Evolutionary conservation across 2,329 filamentous ascomycete species (phyloP), one percentile per base, ranked within the genome.

Genomic region (Phyllosticta citribraziliensis): DNA sequence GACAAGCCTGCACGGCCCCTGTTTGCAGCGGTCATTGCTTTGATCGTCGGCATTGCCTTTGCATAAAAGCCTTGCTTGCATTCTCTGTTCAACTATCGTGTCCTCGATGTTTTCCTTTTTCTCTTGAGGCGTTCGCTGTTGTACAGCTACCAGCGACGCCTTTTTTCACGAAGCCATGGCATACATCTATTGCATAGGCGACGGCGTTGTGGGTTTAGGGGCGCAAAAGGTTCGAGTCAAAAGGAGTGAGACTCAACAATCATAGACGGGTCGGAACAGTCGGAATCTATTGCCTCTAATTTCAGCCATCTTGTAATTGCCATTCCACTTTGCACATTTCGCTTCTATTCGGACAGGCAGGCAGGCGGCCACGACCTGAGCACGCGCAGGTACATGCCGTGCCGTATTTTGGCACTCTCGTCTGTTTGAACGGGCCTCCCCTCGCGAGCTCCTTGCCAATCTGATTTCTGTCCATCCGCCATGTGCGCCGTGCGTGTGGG

Each of bases 191-290:
- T 54, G 55, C 59, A 61, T 61, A 57, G 59, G 59, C 58, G 59
- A 61, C 55, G 59, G 59, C 59, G 59, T 61, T 59, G 30, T 9
- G 14, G 40, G 17, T n/a, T 61, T 59, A 20, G 20, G 40, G 40
- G 40, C 40, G 40, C 14, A 47, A 40, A 40, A 40, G 35, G 35
- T 10, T 12, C 8, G 17, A 47, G 14, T 5, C 17, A 8, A 47
- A 47, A n/a, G 40, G 40, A 47, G 14, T 5, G 12, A n/a, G 40
- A 40, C 11, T 40, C 35, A 14, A 14, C 9, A 40, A 14, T 11
- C 2, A 40, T 40, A 17, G 35, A 17, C 6, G n/a, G n/a, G 40
- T n/a, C 40, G 40, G 40, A 1, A 19, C 40, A 47, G 40, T 8
- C 40, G 40, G 40, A 47, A 47, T 17, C 17, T 47, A n/a, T n/a